Conservation (phyloP, 805 yeast species). For the Groenewaldozyma tartarivorans region DNA sequence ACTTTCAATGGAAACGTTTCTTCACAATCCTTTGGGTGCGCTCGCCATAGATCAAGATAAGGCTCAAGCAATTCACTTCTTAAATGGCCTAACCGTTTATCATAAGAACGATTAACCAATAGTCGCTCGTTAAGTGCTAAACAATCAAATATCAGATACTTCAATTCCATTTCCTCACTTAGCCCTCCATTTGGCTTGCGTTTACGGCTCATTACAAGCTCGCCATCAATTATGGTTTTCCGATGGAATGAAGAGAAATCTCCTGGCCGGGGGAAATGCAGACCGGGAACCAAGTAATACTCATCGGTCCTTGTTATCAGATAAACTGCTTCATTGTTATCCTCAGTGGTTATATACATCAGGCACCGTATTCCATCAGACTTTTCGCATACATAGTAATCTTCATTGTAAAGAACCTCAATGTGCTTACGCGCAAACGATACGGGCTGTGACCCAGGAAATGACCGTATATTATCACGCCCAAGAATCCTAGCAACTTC, state of each 20-base stretch:
- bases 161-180: conserved; percentile 32
- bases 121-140: conserved; percentile 70
- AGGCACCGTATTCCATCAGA: conserved; percentile 87
- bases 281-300: conserved; percentile 61
- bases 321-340: conserved; percentile 81
- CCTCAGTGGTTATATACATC: conserved; percentile 46
- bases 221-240: conserved; percentile 91
- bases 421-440: conserved; percentile 76
- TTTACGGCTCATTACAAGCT: conserved; percentile 48
- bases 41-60: conserved; percentile 56
- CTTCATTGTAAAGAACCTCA: conserved; percentile 53
- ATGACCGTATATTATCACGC: conserved; percentile 41
- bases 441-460: conserved; percentile 82
- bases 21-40: conserved; percentile 63
- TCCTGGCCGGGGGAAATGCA: conserved; percentile 63
- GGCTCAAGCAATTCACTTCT: conserved; percentile 77
- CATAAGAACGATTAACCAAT: conserved; percentile 60
- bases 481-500: conserved; percentile 58
- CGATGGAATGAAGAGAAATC: conserved; percentile 57
- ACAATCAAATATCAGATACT: conserved; percentile 87
- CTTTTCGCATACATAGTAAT: conserved; percentile 92
- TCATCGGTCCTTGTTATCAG: conserved; percentile 84
- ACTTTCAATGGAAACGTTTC: conserved; percentile 71
- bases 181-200: conserved; percentile 35
- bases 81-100: conserved; percentile 79